A percentile compares a stretch with the other conserved stretches of the same genome.
phyloP scores from a whole-genome alignment of 225 moss, liverwort and hornwort genomes.

The Takakia lepidozioides region DNA sequence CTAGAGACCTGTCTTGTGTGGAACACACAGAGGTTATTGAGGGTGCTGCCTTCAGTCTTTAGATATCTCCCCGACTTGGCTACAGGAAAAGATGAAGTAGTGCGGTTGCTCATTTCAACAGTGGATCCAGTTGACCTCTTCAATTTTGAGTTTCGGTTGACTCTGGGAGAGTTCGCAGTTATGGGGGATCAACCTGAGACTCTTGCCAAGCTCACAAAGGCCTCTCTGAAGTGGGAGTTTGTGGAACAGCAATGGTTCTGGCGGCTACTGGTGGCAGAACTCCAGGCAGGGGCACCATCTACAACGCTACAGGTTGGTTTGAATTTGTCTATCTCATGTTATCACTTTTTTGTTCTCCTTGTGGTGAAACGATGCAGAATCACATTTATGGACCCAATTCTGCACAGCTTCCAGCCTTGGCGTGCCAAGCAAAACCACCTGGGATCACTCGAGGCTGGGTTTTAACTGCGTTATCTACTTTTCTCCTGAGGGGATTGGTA shows the following conservation, averaged over 20 bases:
- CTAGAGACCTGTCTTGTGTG: conserved; percentile 80
- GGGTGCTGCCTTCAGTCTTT: conserved; percentile 75
- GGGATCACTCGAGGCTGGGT: too few species aligned
- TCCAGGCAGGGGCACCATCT: conserved; percentile 43
- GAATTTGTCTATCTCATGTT: too few species aligned
- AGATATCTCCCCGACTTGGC: conserved; percentile 75
- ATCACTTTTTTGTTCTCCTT: too few species aligned
- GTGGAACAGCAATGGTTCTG: conserved; percentile 95
- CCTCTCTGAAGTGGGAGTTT: conserved; percentile 77
- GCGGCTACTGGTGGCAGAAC: conserved; percentile 79
- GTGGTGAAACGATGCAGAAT: too few species aligned
- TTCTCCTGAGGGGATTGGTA: too few species aligned
- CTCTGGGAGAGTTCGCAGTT: conserved; percentile 76
- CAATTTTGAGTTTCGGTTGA: conserved; percentile 69
- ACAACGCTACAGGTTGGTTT: conserved; percentile 36
- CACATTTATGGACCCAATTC: too few species aligned
- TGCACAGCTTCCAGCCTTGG: too few species aligned
- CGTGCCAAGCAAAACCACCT: too few species aligned
- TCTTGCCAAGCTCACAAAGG: conserved; percentile 44
- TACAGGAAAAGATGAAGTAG: conserved; percentile 58
- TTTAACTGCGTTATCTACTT: too few species aligned
- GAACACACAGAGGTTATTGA: conserved; percentile 64
- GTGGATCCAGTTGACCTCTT: conserved; percentile 78
- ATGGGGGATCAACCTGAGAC: conserved; percentile 67
- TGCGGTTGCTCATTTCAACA: conserved; percentile 55